Base-by-base conservation (phyloP, 2,329 filamentous ascomycete species). In the Ascochyta lentis region DNA sequence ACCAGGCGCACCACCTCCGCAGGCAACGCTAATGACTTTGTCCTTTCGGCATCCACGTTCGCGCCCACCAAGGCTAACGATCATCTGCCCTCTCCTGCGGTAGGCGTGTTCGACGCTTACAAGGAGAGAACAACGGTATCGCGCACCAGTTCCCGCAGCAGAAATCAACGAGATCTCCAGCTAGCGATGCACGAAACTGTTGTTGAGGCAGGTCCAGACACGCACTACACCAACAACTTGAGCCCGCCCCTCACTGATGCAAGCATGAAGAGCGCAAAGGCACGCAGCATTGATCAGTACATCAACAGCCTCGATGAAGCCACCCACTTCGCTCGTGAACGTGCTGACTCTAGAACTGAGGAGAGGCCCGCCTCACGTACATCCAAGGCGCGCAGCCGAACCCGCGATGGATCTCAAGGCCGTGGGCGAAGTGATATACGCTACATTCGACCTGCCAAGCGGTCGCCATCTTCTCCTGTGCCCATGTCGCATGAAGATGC, bases 401-500 rank as follows among this genome's bases (percentile, higher is more conserved):
- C 56, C 19, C 82, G 87, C 22, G 88, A 90, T 16, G 74, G 76
- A 10, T 92, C 91, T 0, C 85, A 89, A 61, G 89, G 89, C 38
- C 86, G 90, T 54, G 90, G 90, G 19, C 84, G 90, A 59, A 83
- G 83, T 23, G 79, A 83, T 12, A 82, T 84, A 40, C 84, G 88
- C 22, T 89, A 87, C 61, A 92, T 89, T 59, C 89, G 87, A 69
- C 86, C 89, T 16, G 85, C 87, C 12, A 96, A 96, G 76, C 84
- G 90, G 22, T 97, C 94, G 1, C 94, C 94, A 0, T 96, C 92
- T 2, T 97, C 94, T 0, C 94, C 94, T 0, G 84, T 96, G 2
- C 92, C 93, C 3, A 97, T 97, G 93, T 96, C 93, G 3, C 92
- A 92, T 0, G 91, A 96, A 66, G 92, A 97, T 67, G 76, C 79